Base-by-base conservation (phyloP, 768 basidiomycete genomes). In the Russula griseocarnosa region DNA sequence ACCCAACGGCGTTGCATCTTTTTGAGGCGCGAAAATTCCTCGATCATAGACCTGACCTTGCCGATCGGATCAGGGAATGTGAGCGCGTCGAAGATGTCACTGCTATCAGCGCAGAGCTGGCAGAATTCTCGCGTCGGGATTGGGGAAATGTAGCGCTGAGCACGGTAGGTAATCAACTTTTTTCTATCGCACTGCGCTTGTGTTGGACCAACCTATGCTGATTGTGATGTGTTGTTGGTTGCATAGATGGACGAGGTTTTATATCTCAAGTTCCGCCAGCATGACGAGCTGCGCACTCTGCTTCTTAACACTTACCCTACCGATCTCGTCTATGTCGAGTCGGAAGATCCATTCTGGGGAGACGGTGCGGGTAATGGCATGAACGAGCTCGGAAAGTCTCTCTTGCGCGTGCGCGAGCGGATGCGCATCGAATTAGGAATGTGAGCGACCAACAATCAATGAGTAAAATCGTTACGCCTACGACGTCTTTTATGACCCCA, bases 11-110 rank as follows among this genome's bases (percentile, higher is more conserved):
- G 11, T 73, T 85, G 69, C 90, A 92, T 67, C 78, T 92, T n/a
- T 81, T 84, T 59, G 88, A 92, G 73, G 88, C 89, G 10, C 76
- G 88, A 70, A 88, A 88, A 71, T 92, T 84, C 72, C 69, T 83
- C 42, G 77, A 78, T 2, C 72, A 76, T 24, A 76, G 77, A 3
- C 82, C 81, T 0, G 72, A 81, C 0, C 68, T 87, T 20, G 83
- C 84, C 13, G 84, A 88, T 60, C 68, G 69, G 32, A 86, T 92
- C 61, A 78, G 87, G 58, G 69, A 64, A 14, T 75, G 75, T 63
- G 70, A 69, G n/a, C 76, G 72, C 26, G 73, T 75, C n/a, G 72
- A 73, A 49, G 77, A 79, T 16, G 79, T 77, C 74, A 72, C 71
- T 18, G 71, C 70, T 5, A 70, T 79, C 54, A 75, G 77, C 51